Evolutionary conservation across 2,329 filamentous ascomycete species (phyloP), one percentile per base, ranked within the genome.

Genomic region (Thelonectria discophora): DNA sequence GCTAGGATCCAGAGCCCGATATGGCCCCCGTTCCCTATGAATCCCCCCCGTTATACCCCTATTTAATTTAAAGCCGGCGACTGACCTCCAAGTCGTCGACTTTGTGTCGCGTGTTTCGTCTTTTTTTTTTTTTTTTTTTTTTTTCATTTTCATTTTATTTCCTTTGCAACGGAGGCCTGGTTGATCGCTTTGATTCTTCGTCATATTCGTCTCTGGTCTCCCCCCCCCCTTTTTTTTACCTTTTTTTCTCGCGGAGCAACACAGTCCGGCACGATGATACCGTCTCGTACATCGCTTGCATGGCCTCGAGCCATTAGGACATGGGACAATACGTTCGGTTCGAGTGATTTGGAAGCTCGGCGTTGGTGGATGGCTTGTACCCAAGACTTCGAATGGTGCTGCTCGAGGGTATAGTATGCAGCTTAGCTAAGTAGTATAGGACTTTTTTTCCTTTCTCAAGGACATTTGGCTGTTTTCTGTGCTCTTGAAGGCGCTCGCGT

Each of bases 311-410:
- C 50, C 15, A 27, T 18, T 5, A 32, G 53, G 40, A 37, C 43
- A 37, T 61, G 43, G 51, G 55, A 52, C 54, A 51, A 59, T 56
- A 37, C 46, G 27, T 62, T 62, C 60, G 40, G 53, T 63, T 67
- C 65, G 59, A 63, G 60, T 58, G 53, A 66, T 64, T 69, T 65
- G 58, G 66, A 62, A 72, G 69, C 68, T 72, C 58, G 70, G 70
- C 70, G 70, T 72, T 72, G 65, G 65, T 67, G 65, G 68, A 69
- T 65, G 61, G 64, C 69, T 66, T 62, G 63, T 61, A 65, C 62
- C 51, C 50, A 58, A 53, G 55, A 56, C 42, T 51, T 52, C 54
- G 43, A 56, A 40, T 59, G 43, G 46, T 21, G 32, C 37, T 65
- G 57, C 53, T 61, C 66, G 50, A 65, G 47, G 58, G 61, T 60